A percentile compares a stretch with the other conserved stretches of the same genome.
phyloP scores from a whole-genome alignment of 495 filamentous ascomycete genomes.

The Aspergillus baeticus region DNA sequence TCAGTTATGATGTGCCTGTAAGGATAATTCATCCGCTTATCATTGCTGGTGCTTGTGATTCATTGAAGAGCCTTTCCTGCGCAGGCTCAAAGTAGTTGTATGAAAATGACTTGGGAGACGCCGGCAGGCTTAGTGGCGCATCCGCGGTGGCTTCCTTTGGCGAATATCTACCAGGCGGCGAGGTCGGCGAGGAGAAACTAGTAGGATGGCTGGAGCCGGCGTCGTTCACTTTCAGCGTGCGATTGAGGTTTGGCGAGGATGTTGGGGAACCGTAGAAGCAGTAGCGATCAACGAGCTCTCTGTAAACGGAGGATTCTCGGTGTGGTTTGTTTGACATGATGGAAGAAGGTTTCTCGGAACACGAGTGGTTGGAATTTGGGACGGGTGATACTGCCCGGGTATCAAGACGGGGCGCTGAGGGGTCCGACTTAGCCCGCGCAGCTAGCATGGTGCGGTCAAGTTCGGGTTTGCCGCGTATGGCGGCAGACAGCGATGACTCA shows the following conservation, averaged over 20 bases:
- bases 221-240: constrained; percentile 8
- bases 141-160: constrained; percentile 17
- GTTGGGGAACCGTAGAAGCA: constrained; percentile 47
- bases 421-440: constrained; percentile 36
- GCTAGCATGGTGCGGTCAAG: constrained; percentile 49
- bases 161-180: constrained; percentile 19
- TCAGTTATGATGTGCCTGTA: background rate
- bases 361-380: constrained; percentile 9
- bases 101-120: constrained; percentile 39
- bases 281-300: constrained; percentile 94
- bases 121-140: constrained; percentile 27
- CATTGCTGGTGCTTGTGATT: constrained; percentile 44
- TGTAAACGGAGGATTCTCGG: constrained; percentile 80
- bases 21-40: constrained; percentile 42
- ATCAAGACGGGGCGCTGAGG: constrained; percentile 4
- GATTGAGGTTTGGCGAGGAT: constrained; percentile 7
- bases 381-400: constrained; percentile 10
- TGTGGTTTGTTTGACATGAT: constrained; percentile 61
- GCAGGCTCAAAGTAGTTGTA: constrained; percentile 41
- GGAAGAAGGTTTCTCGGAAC: constrained; percentile 42
- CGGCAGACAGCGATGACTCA: constrained; percentile 78
- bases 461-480: constrained; percentile 63
- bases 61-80: constrained; percentile 42
- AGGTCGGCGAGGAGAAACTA: constrained; percentile 27
- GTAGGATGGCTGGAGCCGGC: constrained; percentile 8